A percentile compares a stretch with the other conserved stretches of the same genome.
Conservation (phyloP, 164 flowering plant genomes). For the Vitis vinifera region ASM3070453v1 NC_081818.1:7730501-7731000, state of each 20-base stretch:
- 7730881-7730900: background rate
- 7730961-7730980: background rate
- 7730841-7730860: constrained; percentile 92
- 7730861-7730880: constrained; percentile 50
- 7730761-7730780: constrained; percentile 81
- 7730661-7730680: too few species aligned
- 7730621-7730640: too few species aligned
- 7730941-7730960: background rate
- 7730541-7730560: background rate
- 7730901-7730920: background rate
- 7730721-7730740: constrained; percentile 65
- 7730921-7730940: background rate
- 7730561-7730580: too few species aligned
- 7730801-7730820: constrained; percentile 75
- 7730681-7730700: background rate
- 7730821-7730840: constrained; percentile 77
- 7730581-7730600: too few species aligned
- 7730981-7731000: background rate
- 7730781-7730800: constrained; percentile 73
- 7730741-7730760: constrained; percentile 89
- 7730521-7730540: background rate
- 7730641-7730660: too few species aligned
- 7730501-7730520: background rate
- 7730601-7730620: too few species aligned
- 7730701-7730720: background rate